Conservation (phyloP, 2,329 filamentous ascomycete genomes). For the Ustulina deusta region DNA sequence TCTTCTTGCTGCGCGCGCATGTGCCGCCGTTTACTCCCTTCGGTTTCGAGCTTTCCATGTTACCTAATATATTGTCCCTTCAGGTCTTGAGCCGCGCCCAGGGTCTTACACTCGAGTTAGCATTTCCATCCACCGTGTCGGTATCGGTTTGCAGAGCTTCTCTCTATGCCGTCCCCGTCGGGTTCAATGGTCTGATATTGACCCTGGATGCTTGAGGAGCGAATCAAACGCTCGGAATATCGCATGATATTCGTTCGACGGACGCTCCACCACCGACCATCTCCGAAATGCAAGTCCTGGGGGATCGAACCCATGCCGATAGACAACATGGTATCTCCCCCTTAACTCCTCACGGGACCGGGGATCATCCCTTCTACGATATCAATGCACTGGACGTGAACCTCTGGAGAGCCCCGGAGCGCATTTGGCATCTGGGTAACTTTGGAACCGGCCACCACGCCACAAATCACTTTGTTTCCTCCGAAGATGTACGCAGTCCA, state of each 20-base stretch:
- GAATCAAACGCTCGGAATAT: not conserved
- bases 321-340: slow-evolving; percentile 11
- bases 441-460: slow-evolving; percentile 1
- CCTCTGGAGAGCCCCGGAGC: slow-evolving; percentile 1
- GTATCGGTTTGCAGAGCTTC: not conserved
- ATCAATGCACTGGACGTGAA: not conserved
- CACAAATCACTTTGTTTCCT: not conserved
- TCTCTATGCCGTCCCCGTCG: not conserved
- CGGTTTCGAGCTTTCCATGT: not conserved
- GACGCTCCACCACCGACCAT: not conserved
- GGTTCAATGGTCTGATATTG: not conserved
- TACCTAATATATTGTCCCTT: not conserved
- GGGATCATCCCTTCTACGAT: slow-evolving; percentile 1
- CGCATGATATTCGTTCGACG: not conserved
- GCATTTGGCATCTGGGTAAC: not conserved
- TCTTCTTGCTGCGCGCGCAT: not conserved
- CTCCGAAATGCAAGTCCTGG: slow-evolving; percentile 23
- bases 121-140: not conserved
- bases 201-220: not conserved
- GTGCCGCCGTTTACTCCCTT: not conserved
- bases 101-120: not conserved
- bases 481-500: slow-evolving; percentile 11
- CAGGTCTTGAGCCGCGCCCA: not conserved
- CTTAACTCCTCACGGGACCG: not conserved
- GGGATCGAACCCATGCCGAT: not conserved